Base-by-base conservation (phyloP, 805 yeast genomes). In the Candida tallmaniae region DNA sequence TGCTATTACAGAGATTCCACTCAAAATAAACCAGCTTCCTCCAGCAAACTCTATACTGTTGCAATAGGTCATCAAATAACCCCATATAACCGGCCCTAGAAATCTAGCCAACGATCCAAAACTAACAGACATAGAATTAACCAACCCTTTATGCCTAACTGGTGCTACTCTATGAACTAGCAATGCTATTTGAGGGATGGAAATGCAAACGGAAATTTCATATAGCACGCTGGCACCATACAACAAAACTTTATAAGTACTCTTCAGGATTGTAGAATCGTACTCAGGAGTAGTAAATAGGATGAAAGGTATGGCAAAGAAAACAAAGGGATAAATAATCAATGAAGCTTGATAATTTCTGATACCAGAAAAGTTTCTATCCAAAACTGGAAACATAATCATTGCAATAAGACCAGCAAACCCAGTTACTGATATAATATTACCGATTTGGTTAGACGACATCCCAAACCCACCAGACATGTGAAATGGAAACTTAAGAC, bases 31-130 rank as follows among this genome's bases (percentile, higher is more conserved):
- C 65, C 65, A 59, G 16, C 52, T 35, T 19, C 33, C 32, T 8
- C 28, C 27, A 5, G 29, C 58, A 18, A 52, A 33, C 3, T 46
- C 38, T 14, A 44, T 31, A 7, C 38, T 38, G 31, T 60, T 59
- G n/a, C 46, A 48, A 17, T 42, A 45, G 3, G 65, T 47, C 34
- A 61, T 58, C 19, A 62, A 34, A 19, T 48, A 58, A 6, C 83
- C 83, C 77, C 80, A 76, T 1, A 60, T 16, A 6, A 76, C 50
- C 0, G 83, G 84, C 4, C 78, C 83, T 0, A 68, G 22, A 32
- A 70, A 75, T 42, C 83, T 56, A 1, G 81, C 79, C 23, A 70
- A 51, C 2, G 83, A 68, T 9, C 71, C 52, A 23, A 71, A 62
- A 22, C 77, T 68, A 52, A 76, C 67, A 2, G 76, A 59, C 14